phyloP scores from a whole-genome alignment of 2,329 filamentous ascomycete genomes.

The Rhinocladiella mackenziei region DNA sequence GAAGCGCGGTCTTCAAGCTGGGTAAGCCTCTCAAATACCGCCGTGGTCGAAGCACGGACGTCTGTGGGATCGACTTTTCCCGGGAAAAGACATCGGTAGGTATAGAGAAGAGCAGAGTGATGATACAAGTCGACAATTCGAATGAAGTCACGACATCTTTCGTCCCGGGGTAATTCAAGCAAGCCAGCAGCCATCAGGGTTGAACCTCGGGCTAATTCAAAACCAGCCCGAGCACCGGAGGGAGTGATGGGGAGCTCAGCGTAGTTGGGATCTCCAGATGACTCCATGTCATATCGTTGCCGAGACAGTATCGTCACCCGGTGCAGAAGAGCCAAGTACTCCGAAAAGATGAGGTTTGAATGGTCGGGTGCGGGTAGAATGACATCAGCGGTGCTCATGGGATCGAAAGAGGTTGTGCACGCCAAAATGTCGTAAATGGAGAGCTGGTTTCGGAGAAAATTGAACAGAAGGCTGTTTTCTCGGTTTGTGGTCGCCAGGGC shows the following conservation, averaged over 20 bases:
- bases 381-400: conserved; percentile 14
- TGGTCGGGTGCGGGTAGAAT: conserved; percentile 20
- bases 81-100: conserved; percentile 25
- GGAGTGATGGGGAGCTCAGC: conserved; percentile 11
- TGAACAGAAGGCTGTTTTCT: conserved; percentile 20
- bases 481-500: conserved; percentile 23
- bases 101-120: conserved; percentile 31
- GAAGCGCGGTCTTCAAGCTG: conserved; percentile 20
- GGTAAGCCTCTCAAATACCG: conserved; percentile 20
- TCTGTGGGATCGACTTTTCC: conserved; percentile 9
- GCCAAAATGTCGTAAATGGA: conserved; percentile 24
- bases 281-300: conserved; percentile 1
- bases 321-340: conserved; percentile 20
- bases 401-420: conserved; percentile 19
- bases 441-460: conserved; percentile 23
- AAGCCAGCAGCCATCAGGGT: conserved; percentile 22
- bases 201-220: conserved; percentile 22
- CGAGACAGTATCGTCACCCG: conserved; percentile 16
- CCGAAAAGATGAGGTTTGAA: conserved; percentile 22
- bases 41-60: conserved; percentile 12
- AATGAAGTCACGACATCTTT: conserved; percentile 27
- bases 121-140: conserved; percentile 32
- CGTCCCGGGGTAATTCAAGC: conserved; percentile 13
- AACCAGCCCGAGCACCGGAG: conserved; percentile 10
- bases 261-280: background rate